Evolutionary conservation across 352 stramenopile genomes (phyloP), one percentile per base, ranked within the genome.

Genomic region (Pythium coloratum): DNA sequence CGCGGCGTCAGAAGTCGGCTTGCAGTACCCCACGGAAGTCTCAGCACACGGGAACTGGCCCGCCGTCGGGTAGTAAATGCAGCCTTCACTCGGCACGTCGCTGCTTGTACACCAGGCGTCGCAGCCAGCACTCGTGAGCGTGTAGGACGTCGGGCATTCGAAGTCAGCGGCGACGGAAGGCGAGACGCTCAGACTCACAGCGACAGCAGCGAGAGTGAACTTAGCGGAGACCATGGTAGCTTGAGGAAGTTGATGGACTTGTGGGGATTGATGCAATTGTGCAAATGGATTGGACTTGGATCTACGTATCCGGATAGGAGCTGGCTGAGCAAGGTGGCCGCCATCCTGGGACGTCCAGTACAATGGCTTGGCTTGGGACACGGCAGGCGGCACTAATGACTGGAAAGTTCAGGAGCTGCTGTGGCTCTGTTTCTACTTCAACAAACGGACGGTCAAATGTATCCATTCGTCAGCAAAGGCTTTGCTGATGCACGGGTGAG

Each of bases 11-110:
- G 55, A 57, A 2, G 64, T 70, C 18, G 33, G 8, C 9, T 53
- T 33, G 64, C 64, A 70, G 64, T 70, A 70, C 32, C 64, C 64
- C 24, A 70, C 59, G 13, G 64, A 70, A 20, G 64, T 62, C 36
- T 65, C 51, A 30, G 64, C 64, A 47, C 64, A 70, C 10, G 47
- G 47, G 7, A 51, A 61, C 33, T 57, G 50, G 49, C 64, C 50
- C 12, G 47, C 18, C 13, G 64, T 36, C 18, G 64, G 64, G 64
- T 65, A 70, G 64, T 62, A 65, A 38, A 70, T 60, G 64, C 64
- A 70, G 47, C 56, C 32, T 40, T 64, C 64, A 47, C 64, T 70
- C 12, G 64, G 9, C 18, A 65, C 60, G 2, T 32, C 16, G 24
- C 47, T 13, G 56, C 50, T 42, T 7, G 24, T 64, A 57, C 64